phyloP scores from a whole-genome alignment of 805 yeast genomes.

The Metschnikowia cerradonensis region DNA sequence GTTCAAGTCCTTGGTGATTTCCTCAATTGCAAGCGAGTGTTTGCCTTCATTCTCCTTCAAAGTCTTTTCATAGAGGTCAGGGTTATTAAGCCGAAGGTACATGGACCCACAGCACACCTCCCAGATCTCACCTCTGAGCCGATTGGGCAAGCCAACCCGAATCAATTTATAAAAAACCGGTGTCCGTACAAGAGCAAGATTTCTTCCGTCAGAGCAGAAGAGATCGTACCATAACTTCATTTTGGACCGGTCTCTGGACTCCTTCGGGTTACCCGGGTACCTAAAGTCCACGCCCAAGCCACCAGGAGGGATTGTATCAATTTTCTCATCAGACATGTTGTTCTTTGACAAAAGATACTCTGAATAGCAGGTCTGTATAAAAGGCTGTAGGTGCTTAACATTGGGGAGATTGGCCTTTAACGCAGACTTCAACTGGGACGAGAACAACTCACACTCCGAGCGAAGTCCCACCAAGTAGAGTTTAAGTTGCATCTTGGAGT shows the following conservation, averaged over 20 bases:
- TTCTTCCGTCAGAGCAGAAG: constrained; percentile 78
- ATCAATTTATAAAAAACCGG: constrained; percentile 77
- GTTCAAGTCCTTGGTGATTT: constrained; percentile 92
- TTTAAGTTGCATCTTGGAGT: constrained; percentile 57
- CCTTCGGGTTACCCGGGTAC: constrained; percentile 85
- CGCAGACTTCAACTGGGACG: constrained; percentile 58
- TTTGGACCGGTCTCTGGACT: constrained; percentile 74
- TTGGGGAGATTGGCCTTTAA: constrained; percentile 60
- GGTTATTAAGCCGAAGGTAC: constrained; percentile 61
- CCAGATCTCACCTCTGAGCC: constrained; percentile 95
- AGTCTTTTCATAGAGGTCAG: constrained; percentile 54
- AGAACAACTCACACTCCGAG: constrained; percentile 76
- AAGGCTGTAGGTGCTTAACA: constrained; percentile 59
- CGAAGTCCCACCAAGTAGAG: constrained; percentile 76
- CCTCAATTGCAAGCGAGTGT: constrained; percentile 83
- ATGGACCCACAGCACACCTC: constrained; percentile 86
- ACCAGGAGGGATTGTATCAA: constrained; percentile 61
- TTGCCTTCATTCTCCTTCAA: constrained; percentile 60
- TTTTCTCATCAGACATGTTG: constrained; percentile 38
- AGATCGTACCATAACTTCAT: constrained; percentile 93
- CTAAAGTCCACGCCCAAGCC: constrained; percentile 84
- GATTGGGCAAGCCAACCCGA: constrained; percentile 90
- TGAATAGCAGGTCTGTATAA: constrained; percentile 72
- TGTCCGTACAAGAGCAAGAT: constrained; percentile 68
- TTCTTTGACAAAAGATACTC: constrained; percentile 72